Conservation (phyloP, 441 rosid species). For the Populus hybrid region DNA sequence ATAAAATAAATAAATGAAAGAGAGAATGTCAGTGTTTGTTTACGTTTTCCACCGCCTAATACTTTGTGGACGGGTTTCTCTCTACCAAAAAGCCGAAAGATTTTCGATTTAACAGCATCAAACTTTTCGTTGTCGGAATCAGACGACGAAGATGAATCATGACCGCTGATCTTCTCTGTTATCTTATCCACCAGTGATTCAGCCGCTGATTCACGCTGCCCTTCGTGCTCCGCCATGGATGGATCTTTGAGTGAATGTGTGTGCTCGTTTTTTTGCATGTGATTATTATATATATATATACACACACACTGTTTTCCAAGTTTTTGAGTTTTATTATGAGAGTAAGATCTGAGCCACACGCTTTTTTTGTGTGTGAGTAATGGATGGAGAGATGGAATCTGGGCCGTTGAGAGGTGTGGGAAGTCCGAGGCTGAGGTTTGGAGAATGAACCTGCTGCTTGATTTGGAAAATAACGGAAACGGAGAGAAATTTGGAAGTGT, state of each 20-base stretch:
- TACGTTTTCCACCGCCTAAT: constrained; percentile 84
- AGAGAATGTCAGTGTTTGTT: constrained; percentile 7
- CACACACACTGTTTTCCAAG: neutral
- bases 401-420: constrained; percentile 20
- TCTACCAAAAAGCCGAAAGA: constrained; percentile 74
- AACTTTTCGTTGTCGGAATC: constrained; percentile 66
- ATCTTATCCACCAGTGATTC: constrained; percentile 71
- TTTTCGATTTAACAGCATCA: constrained; percentile 53
- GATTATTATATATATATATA: neutral
- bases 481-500: neutral
- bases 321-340: neutral
- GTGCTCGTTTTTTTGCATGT: neutral
- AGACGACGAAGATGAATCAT: constrained; percentile 52
- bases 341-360: neutral
- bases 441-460: constrained; percentile 5
- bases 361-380: neutral
- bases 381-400: constrained; percentile 16
- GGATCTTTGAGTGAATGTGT: neutral
- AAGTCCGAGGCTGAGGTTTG: constrained; percentile 13
- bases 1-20: neutral
- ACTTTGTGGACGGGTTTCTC: constrained; percentile 79
- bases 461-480: neutral
- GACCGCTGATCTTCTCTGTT: constrained; percentile 56
- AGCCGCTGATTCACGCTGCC: constrained; percentile 26
- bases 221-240: constrained; percentile 55